Evolutionary conservation across 2,329 filamentous ascomycete genomes (phyloP), one percentile per base, ranked within the genome.

Genomic region (Sporothrix dimorphospora): DNA sequence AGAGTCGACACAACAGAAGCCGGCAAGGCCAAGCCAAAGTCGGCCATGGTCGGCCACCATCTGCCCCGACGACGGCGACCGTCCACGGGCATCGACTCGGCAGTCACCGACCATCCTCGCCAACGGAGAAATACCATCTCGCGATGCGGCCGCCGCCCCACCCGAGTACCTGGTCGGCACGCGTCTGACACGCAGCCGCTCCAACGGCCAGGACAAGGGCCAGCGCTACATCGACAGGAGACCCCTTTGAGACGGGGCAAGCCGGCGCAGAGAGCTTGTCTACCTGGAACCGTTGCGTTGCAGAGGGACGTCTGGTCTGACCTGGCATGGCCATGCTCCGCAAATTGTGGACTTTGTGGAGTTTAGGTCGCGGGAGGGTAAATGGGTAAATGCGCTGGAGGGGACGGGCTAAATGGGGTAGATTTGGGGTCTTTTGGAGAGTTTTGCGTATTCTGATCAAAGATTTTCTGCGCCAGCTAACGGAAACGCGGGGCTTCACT

Each of bases 311-410:
- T 27, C n/a, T n/a, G n/a, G n/a, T n/a, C n/a, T n/a, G n/a, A n/a
- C n/a, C n/a, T n/a, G n/a, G n/a, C n/a, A n/a, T 53, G 49, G n/a
- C 30, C 21, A 45, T n/a, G 63, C 63, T 66, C 63, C 63, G 63
- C 63, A 49, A 66, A 66, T 66, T 49, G 61, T 66, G 61, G 55
- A 61, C 55, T 61, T 27, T n/a, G 63, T 34, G 24, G 21, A 34
- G 24, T 51, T 34, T 53, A 49, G 40, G 27, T 49, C 30, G 65
- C 47, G 47, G 65, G 42, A 68, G 66, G 66, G 4, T 59, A 68
- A 71, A 71, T 47, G 70, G 70, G 40, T 71, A 71, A 71, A 71
- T 71, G 24, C 65, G 21, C n/a, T 14, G 24, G 40, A 21, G 34
- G 63, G 24, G 47, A 66, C 42, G 42, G 69, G 69, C 42, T 71